Evolutionary conservation across 2,329 filamentous ascomycete species (phyloP).

Genomic region (Geoglossum cookeanum): DNA sequence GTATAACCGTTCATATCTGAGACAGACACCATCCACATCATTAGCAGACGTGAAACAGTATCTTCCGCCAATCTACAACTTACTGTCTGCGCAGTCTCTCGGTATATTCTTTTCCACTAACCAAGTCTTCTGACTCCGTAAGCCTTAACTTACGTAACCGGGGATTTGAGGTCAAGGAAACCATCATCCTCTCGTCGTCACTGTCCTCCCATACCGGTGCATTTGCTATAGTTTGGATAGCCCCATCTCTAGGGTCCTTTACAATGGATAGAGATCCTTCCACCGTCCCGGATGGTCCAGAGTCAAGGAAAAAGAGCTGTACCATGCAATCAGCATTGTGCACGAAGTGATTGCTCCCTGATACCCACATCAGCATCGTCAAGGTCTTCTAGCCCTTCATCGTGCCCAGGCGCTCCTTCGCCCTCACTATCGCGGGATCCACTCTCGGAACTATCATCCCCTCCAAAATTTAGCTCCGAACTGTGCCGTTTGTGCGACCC

Average conservation of each 20-base stretch:
- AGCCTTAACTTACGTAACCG: conserved; percentile 67
- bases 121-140: conserved; percentile 65
- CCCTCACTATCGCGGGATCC: conserved; percentile 4
- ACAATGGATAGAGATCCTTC: background rate
- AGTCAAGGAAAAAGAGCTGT: conserved; percentile 65
- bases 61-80: conserved; percentile 11
- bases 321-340: conserved; percentile 1
- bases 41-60: background rate
- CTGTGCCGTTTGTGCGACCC: conserved; percentile 32
- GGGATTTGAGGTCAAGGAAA: conserved; percentile 61
- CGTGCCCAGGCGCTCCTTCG: conserved; percentile 25
- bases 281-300: conserved; percentile 25
- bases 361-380: conserved; percentile 50
- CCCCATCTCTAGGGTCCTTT: conserved; percentile 16
- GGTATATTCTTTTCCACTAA: conserved; percentile 73
- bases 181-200: conserved; percentile 71
- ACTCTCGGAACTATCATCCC: conserved; percentile 15
- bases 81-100: conserved; percentile 64
- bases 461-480: conserved; percentile 13
- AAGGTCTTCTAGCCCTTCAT: conserved; percentile 38
- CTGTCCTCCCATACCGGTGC: conserved; percentile 77
- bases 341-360: background rate
- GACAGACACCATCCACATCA: background rate
- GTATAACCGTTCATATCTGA: conserved; percentile 32
- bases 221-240: conserved; percentile 23